These are phyloP conservation scores for Nasturtium officinale DNA, from an alignment of 345 rosid species.

Conservation along the genomic window DNA sequence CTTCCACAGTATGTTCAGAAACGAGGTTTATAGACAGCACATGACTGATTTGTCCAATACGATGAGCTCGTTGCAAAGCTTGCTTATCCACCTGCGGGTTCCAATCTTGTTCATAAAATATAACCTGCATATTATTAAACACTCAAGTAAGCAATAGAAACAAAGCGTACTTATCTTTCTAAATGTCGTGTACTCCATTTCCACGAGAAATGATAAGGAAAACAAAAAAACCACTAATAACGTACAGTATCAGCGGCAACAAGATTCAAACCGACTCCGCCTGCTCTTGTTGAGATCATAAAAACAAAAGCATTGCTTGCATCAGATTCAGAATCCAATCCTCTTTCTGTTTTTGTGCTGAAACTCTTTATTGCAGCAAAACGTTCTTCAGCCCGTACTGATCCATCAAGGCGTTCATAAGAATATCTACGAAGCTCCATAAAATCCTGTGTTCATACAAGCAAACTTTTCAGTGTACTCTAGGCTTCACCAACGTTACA, in stretches of 20 bases:
- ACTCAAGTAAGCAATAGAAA: constrained; percentile 22
- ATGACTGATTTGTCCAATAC: constrained; percentile 88
- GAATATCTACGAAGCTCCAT: constrained; percentile 79
- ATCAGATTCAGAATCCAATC: constrained; percentile 43
- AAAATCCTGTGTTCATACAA: constrained; percentile 59
- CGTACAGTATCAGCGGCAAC: constrained; percentile 91
- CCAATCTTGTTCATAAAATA: constrained; percentile 96
- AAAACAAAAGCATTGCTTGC: constrained; percentile 69
- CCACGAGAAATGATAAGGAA: not conserved
- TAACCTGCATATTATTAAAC: constrained; percentile 51
- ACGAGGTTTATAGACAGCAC: constrained; percentile 83
- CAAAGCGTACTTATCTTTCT: constrained; percentile 1
- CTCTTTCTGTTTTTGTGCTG: constrained; percentile 50
- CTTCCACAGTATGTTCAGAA: constrained; percentile 66
- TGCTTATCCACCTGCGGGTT: constrained; percentile 95
- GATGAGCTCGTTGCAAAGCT: constrained; percentile 90
- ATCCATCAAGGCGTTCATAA: constrained; percentile 97
- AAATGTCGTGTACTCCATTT: not conserved
- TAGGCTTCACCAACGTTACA: not conserved
- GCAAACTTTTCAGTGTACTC: constrained; percentile 8
- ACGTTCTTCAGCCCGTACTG: constrained; percentile 90
- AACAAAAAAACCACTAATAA: constrained; percentile 3
- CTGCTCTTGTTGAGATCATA: constrained; percentile 93
- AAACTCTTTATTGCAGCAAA: constrained; percentile 90
- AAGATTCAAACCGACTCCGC: constrained; percentile 95